These are phyloP conservation scores for Hymenoscyphus albidus DNA, from an alignment of 2,329 filamentous ascomycete species.

Conservation along the genomic window DNA sequence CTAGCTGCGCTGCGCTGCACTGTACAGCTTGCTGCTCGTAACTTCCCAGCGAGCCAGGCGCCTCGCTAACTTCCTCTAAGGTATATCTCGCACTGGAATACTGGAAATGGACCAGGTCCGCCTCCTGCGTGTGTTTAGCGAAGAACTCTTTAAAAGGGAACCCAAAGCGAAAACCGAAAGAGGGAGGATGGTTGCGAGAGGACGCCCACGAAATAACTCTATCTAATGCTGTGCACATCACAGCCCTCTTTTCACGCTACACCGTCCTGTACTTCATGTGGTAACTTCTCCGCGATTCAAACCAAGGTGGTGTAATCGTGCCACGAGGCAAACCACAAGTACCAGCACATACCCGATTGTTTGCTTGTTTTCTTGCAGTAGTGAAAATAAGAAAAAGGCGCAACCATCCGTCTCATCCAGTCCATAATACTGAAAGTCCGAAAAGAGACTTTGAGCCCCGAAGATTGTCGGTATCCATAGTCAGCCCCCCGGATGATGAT, in stretches of 20 bases:
- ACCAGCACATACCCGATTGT: neutral
- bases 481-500: neutral
- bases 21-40: neutral
- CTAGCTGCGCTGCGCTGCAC: neutral
- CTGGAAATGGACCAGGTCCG: neutral
- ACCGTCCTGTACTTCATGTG: neutral
- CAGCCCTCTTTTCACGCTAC: neutral
- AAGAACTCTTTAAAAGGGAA: neutral
- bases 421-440: neutral
- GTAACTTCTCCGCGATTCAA: neutral
- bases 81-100: neutral
- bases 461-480: neutral
- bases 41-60: neutral
- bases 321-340: neutral
- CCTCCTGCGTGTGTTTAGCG: neutral
- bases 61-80: neutral
- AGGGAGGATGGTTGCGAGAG: neutral
- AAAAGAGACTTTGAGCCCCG: neutral
- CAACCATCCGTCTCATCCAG: neutral
- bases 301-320: neutral
- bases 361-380: neutral
- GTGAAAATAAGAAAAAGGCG: neutral
- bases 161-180: neutral
- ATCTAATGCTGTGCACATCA: neutral
- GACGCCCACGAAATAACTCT: neutral